Evolutionary conservation across 1,284 basidiomycete genomes (phyloP), one percentile per base, ranked within the genome.

Genomic region (Mycosarcoma maydis): DNA sequence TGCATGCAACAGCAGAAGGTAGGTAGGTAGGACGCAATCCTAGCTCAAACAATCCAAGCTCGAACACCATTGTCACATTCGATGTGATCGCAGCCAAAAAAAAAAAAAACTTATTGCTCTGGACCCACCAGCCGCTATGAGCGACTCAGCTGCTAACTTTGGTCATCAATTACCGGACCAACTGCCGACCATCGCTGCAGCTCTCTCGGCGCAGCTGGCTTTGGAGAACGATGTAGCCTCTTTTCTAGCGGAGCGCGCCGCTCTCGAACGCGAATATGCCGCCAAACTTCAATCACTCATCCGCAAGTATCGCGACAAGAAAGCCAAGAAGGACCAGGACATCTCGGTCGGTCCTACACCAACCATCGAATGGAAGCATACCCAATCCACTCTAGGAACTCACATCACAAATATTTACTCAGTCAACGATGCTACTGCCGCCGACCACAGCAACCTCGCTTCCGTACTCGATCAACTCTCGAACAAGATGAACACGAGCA

Each of bases 201-300:
- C 64, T 1, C 26, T 72, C n/a, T 57, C 66, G 4, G 61, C 60
- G 6, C 72, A 74, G 26, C 59, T 74, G 17, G 34, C 59, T 8
- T 50, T 72, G 38, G 61, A 64, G 24, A 47, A 34, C 42, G 72
- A 75, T 29, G 56, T 62, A 2, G 43, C 69, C 24, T 29, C 55
- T 38, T 74, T 72, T 33, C 51, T 76, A 3, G 37, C 69, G 11
- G 74, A 74, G 24, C 58, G 72, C 17, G 68, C 72, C n/a, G 59
- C 55, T 3, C 55, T 76, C 14, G 74, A 76, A 51, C 56, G 72
- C 13, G 74, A 76, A 20, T 70, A 70, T 37, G 66, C 74, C 13
- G 50, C 51, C 16, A 69, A 68, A 37, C 56, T 74, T 1, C 62
- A 61, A 29, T 33, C 59, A 8, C 47, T 76, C n/a, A 42, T 50